Base-by-base conservation (phyloP, 2,329 filamentous ascomycete species). In the Talaromyces islandicus region DNA sequence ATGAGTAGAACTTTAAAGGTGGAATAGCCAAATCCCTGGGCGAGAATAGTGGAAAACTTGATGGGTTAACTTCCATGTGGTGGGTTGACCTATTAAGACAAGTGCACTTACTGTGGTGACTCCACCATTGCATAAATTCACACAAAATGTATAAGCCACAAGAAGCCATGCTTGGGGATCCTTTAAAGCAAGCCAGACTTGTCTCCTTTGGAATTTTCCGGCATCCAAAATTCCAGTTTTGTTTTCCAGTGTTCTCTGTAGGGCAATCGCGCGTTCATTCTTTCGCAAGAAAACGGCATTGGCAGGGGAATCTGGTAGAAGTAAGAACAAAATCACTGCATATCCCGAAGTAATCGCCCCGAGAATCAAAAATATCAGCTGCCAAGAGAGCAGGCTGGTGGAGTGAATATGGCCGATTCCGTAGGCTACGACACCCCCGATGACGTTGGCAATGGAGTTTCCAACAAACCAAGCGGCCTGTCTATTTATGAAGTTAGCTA, bases 341-440 rank as follows among this genome's bases (percentile, higher is more conserved):
- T 83, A 82, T 9, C 80, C 57, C 19, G 88, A 76, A 1, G 87
- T 89, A 4, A 88, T 61, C 0, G 88, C 75, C 0, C 84, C 85
- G 12, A 84, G 82, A 56, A 86, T 83, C 1, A 88, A 75, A 67
- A 88, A 88, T 51, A 87, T 82, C 14, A 41, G 41, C 56, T 60
- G 58, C 58, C 58, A 60, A 11, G 58, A 46, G 12, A 41, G 7
- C 1, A 60, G 7, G 11, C 4, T 30, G 4, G 38, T 17, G 2
- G 29, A 43, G 17, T 46, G 46, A 19, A 60, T 57, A 24, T 60
- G 54, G 0, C 59, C 59, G 9, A 60, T 71, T 0, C 83, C 84
- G 60, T 80, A 86, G 0, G 83, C 83, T 4, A 32, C 21, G n/a
- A 55, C 3, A 32, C 53, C 30, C 3, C 58, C 58, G 4, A 60